Evolutionary conservation across 2,329 filamentous ascomycete species (phyloP).

Genomic region (Ophiostoma himal-ulmi): DNA sequence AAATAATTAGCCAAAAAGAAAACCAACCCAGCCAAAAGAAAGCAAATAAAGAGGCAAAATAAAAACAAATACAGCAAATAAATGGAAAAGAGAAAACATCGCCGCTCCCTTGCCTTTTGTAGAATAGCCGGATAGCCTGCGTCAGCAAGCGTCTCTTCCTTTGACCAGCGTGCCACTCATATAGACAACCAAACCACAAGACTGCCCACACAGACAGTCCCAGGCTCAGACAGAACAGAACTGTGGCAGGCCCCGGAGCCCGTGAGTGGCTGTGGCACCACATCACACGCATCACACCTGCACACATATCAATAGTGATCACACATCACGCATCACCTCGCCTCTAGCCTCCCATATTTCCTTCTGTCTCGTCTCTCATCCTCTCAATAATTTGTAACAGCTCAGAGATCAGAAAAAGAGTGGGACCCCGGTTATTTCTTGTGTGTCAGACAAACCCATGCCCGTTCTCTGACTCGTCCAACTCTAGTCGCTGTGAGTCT

Average conservation of each 20-base stretch:
- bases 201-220: constrained; percentile 4
- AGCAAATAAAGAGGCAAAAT: not conserved
- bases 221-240: constrained; percentile 1
- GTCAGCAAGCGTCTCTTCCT: not conserved
- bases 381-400: not conserved
- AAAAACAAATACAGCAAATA: not conserved
- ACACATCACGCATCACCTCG: constrained; percentile 10
- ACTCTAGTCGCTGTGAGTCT: not conserved
- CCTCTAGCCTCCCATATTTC: not conserved
- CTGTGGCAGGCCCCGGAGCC: constrained; percentile 1
- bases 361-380: not conserved
- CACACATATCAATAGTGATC: constrained; percentile 8
- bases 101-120: not conserved
- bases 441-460: constrained; percentile 24
- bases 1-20: not conserved
- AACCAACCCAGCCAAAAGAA: not conserved
- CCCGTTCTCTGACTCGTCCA: constrained; percentile 20
- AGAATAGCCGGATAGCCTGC: not conserved
- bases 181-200: not conserved
- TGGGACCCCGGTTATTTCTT: constrained; percentile 14
- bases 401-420: not conserved
- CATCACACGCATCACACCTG: not conserved
- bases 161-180: not conserved
- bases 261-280: constrained; percentile 23
- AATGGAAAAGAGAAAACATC: not conserved